Evolutionary conservation across 306 rosid genomes (phyloP).

Genomic region (Sophora flavescens): DNA sequence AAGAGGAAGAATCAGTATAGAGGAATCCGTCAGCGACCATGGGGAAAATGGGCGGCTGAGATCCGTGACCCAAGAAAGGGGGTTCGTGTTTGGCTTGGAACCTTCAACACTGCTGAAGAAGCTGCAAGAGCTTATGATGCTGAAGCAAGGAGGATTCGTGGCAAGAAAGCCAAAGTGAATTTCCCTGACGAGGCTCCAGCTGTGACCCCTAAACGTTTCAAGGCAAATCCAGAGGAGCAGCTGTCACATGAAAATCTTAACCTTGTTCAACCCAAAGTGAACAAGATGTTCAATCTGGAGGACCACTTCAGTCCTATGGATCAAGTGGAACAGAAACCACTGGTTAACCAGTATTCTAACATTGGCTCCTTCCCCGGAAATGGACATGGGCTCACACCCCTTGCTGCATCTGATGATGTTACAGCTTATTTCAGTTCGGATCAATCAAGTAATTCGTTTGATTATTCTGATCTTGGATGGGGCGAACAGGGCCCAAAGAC

Average conservation of each 20-base stretch:
- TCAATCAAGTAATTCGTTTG: slow-evolving; percentile 83
- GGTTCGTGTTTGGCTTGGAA: slow-evolving; percentile 98
- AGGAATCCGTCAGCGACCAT: slow-evolving; percentile 97
- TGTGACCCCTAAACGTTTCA: slow-evolving; percentile 55
- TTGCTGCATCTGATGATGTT: slow-evolving; percentile 48
- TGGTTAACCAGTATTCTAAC: slow-evolving; percentile 58
- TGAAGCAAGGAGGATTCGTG: slow-evolving; percentile 94
- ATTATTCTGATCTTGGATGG: slow-evolving; percentile 75
- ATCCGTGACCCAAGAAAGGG: slow-evolving; percentile 98
- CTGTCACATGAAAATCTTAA: slow-evolving; percentile 50
- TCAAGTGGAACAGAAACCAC: slow-evolving; percentile 79
- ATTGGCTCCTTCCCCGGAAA: slow-evolving; percentile 51
- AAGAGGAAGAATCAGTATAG: slow-evolving; percentile 90
- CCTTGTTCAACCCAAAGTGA: slow-evolving; percentile 55
- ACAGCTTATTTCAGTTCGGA: slow-evolving; percentile 70
- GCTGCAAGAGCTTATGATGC: slow-evolving; percentile 98
- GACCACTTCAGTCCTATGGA: slow-evolving; percentile 54
- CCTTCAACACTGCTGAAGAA: slow-evolving; percentile 97
- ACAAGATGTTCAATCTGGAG: slow-evolving; percentile 57
- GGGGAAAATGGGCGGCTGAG: slow-evolving; percentile 99
- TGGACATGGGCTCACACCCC: slow-evolving; percentile 49
- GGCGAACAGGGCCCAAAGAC: slow-evolving; percentile 78
- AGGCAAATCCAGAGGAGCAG: slow-evolving; percentile 53
- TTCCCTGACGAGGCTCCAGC: slow-evolving; percentile 76
- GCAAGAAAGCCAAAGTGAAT: slow-evolving; percentile 93